Conservation (phyloP, 495 filamentous ascomycete species). For the Lindgomyces ingoldianus region DNA sequence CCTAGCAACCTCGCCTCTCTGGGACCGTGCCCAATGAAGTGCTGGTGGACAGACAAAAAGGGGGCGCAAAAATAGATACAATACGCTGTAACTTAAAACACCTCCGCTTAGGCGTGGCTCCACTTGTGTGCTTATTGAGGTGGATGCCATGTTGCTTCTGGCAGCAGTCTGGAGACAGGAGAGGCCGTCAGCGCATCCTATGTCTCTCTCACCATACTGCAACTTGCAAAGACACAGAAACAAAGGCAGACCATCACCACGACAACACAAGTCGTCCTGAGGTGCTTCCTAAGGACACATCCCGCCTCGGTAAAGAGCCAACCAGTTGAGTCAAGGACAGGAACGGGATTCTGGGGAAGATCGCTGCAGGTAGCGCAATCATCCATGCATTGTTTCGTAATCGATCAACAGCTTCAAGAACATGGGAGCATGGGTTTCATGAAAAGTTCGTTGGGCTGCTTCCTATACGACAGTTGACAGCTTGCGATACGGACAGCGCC, state of each 20-base stretch:
- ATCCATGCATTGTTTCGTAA: not conserved
- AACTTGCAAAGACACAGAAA: not conserved
- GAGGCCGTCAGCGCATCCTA: not conserved
- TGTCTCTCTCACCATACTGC: not conserved
- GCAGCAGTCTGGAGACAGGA: not conserved
- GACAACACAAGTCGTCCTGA: no score
- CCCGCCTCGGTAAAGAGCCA: no score
- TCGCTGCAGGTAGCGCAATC: slow-evolving; percentile 21
- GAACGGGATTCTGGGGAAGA: slow-evolving; percentile 26
- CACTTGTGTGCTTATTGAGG: no score
- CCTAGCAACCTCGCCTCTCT: not conserved
- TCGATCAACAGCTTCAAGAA: not conserved
- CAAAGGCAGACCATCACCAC: no score
- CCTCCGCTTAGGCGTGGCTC: not conserved
- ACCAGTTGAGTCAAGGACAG: not conserved
- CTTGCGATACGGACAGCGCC: no score
- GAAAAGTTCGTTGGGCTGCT: no score
- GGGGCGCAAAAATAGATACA: slow-evolving; percentile 14
- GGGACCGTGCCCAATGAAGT: slow-evolving; percentile 6
- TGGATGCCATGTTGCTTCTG: not conserved
- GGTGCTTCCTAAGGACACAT: no score
- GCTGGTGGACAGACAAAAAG: not conserved
- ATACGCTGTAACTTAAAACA: not conserved
- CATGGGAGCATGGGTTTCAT: no score
- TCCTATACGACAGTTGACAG: no score